Percentiles rank a stretch among this genome's conserved stretches.
Conservation (phyloP, 495 filamentous ascomycete species). For the Chaetomium fimeti region DNA sequence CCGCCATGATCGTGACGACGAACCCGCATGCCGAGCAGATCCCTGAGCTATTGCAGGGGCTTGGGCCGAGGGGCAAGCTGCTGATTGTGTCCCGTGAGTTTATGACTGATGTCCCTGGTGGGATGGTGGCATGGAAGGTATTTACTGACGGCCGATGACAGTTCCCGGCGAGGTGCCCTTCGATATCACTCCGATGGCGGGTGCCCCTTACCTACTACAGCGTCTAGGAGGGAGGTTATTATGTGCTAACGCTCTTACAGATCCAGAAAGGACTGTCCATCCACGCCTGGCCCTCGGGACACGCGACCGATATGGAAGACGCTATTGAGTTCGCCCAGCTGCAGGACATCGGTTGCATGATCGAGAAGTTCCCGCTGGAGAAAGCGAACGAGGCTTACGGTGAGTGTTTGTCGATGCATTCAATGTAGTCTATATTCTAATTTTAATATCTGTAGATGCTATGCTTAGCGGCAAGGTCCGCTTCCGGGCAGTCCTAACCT, state of each 20-base stretch:
- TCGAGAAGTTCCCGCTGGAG: slow-evolving; percentile 61
- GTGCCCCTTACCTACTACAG: not conserved
- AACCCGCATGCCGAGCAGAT: slow-evolving; percentile 58
- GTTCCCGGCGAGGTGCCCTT: slow-evolving; percentile 21
- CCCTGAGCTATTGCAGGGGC: slow-evolving; percentile 52
- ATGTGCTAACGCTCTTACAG: slow-evolving; percentile 16
- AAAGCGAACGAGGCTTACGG: slow-evolving; percentile 55
- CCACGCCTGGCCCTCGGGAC: slow-evolving; percentile 62
- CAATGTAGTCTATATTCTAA: not conserved
- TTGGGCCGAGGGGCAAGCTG: slow-evolving; percentile 59
- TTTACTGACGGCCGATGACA: not conserved
- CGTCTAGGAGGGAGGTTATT: not conserved
- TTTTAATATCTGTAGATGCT: slow-evolving; percentile 9
- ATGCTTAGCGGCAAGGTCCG: slow-evolving; percentile 22
- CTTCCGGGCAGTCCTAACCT: slow-evolving; percentile 19
- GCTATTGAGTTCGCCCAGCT: slow-evolving; percentile 59
- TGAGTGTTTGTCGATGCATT: not conserved
- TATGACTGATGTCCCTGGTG: not conserved
- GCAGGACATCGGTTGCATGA: slow-evolving; percentile 59
- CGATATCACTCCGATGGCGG: slow-evolving; percentile 11
- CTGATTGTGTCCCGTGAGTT: slow-evolving; percentile 24
- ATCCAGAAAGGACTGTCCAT: slow-evolving; percentile 43
- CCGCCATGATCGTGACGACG: slow-evolving; percentile 62
- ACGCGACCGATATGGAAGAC: slow-evolving; percentile 64
- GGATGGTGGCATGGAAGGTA: no score